Conservation (phyloP, 225 moss, liverwort and hornwort genomes). For the Rhytidiadelphus loreus region DNA sequence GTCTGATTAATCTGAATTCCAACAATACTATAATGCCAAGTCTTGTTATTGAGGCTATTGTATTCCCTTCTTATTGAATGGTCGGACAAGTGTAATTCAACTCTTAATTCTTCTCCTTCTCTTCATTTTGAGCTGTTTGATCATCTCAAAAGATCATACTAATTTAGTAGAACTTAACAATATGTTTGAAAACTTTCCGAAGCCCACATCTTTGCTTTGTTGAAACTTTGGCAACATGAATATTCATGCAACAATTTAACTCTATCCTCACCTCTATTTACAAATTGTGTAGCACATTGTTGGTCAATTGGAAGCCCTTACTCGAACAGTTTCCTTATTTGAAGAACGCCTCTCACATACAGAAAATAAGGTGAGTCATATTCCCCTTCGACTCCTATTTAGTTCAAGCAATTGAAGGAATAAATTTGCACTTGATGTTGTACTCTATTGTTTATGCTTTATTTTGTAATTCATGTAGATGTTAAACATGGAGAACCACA, state of each 20-base stretch:
- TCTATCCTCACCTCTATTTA: not conserved
- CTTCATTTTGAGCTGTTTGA: not conserved
- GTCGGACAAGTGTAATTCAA: no score
- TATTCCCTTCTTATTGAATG: not conserved
- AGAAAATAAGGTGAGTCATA: slow-evolving; percentile 60
- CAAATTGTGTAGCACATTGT: slow-evolving; percentile 47
- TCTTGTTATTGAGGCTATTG: not conserved
- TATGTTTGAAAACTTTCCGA: not conserved
- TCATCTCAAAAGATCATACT: not conserved
- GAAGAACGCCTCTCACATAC: slow-evolving; percentile 69
- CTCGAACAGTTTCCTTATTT: slow-evolving; percentile 51
- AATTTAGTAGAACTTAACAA: not conserved
- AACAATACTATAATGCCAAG: not conserved
- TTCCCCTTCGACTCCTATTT: not conserved
- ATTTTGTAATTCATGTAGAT: slow-evolving; percentile 4
- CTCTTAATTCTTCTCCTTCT: not conserved
- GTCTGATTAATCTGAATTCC: not conserved
- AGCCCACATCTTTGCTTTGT: not conserved
- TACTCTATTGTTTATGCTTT: not conserved
- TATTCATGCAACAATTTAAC: not conserved
- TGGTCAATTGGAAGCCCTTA: slow-evolving; percentile 56
- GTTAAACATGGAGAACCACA: not conserved
- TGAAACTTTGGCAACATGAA: not conserved
- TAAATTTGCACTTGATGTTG: not conserved
- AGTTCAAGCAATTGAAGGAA: not conserved